Base-by-base conservation (phyloP, 352 stramenopile species). In the Globisporangium paddicum region DNA sequence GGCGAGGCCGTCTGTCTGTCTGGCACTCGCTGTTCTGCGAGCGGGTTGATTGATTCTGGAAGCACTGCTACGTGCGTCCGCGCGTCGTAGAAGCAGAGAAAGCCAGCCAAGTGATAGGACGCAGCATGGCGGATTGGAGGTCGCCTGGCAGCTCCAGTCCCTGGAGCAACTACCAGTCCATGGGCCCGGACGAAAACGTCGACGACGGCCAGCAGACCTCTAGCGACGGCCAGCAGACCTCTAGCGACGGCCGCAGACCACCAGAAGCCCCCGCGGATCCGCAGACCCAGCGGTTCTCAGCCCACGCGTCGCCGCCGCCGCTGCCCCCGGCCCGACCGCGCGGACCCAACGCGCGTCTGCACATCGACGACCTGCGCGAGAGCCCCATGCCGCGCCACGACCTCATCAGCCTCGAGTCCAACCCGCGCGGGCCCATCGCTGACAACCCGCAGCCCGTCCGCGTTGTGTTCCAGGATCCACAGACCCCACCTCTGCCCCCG, bases 301-400 rank as follows among this genome's bases (percentile, higher is more conserved):
- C 41, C n/a, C 41, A 47, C 41, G 23, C 41, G 8, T 19, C 41
- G 7, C 23, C n/a, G n/a, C n/a, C n/a, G n/a, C n/a, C n/a, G n/a
- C n/a, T n/a, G n/a, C n/a, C n/a, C 40, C 40, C 41, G 41, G 8
- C 41, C 37, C 14, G 37, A 32, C 28, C 28, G 28, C 28, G 37
- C 5, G 37, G 37, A 13, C 37, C 41, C n/a, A 19, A 47, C 19
- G 41, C 41, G 37, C 51, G 51, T 8, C 51, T 59, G 10, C 52
- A 59, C 40, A 59, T 59, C 26, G 52, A 59, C 52, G 52, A 59
- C 40, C 26, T 59, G 52, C 52, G 38, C 38, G 44, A 48, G 26
- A 59, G 52, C 30, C 28, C 51, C 2, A 38, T 46, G 37, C 23
- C 25, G 26, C 23, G 16, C 7, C n/a, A 30, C 10, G 51, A 58